A percentile compares a stretch with the other conserved stretches of the same genome.
Conservation (phyloP, 768 basidiomycete species). For the Fibroporia radiculosa region DNA sequence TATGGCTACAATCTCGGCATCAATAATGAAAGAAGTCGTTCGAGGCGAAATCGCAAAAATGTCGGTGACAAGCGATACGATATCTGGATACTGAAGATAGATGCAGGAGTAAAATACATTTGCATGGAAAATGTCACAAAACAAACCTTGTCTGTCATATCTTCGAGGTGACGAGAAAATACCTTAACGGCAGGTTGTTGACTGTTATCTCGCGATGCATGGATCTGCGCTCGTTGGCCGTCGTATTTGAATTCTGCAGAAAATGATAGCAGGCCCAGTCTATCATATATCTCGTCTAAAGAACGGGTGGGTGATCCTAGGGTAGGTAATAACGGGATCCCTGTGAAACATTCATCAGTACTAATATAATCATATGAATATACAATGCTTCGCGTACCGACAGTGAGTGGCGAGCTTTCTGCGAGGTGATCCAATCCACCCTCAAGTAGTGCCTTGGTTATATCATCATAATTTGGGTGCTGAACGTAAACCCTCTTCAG, state of each 20-base stretch:
- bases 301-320: constrained; percentile 84
- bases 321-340: constrained; percentile 79
- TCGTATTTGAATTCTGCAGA: constrained; percentile 90
- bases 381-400: constrained; percentile 54
- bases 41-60: constrained; percentile 38
- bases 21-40: constrained; percentile 63
- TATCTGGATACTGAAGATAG: constrained; percentile 70
- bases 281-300: constrained; percentile 73
- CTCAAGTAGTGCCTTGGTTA: constrained; percentile 52
- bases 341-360: constrained; percentile 26
- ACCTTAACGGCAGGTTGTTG: constrained; percentile 42
- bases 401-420: constrained; percentile 53
- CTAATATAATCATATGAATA: background rate
- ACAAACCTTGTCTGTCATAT: constrained; percentile 81
- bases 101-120: too few relatives aligned
- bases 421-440: constrained; percentile 53
- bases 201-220: constrained; percentile 33
- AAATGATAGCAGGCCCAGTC: constrained; percentile 59
- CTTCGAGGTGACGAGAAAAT: constrained; percentile 86
- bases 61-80: constrained; percentile 46
- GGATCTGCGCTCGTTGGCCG: constrained; percentile 80
- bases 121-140: constrained; percentile 2
- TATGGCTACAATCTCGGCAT: constrained; percentile 84
- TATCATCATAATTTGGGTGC: constrained; percentile 71
- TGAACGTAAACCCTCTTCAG: constrained; percentile 68